Evolutionary conservation across 1,284 basidiomycete genomes (phyloP), one percentile per base, ranked within the genome.

Genomic region (Pyrrhoderma noxium): DNA sequence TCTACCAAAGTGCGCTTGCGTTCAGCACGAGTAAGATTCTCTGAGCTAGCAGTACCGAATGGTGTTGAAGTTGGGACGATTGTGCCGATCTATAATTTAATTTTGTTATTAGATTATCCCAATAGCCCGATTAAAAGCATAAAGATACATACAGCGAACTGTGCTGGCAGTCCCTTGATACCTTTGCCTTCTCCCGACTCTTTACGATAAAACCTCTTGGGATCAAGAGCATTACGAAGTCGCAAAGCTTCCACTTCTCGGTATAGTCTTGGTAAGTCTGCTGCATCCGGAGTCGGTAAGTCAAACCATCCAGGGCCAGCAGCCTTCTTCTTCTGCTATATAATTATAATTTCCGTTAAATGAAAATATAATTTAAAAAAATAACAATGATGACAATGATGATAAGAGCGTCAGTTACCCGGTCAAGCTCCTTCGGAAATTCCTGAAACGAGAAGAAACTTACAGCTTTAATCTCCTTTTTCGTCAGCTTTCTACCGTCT

Each of bases 221-320:
- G 94, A 63, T 99, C 95, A 34, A 99, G 77, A 52, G 93, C 87
- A 64, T 95, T 95, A 44, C 89, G 82, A 47, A 99, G 72, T 19
- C 92, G 82, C 47, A 98, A 73, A 1, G 95, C 92, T 66, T 97
- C 93, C 34, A 97, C 89, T 70, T 99, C 94, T 52, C 89, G 83
- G 62, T 93, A 76, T 57, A 98, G 75, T 52, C 87, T 80, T 31
- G 91, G 89, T 4, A 93, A 72, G 55, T 93, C 82, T 8, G 87
- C 80, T 52, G 85, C 82, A 18, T 82, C 70, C 19, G 92, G 89
- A 4, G 90, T 81, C 25, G 95, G 93, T 53, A 98, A 76, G 61
- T 95, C 87, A 61, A 92, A 93, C 94, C 95, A 99, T 47, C 79
- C 75, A 44, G 84, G 77, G 0, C 92, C 93, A 0, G 90, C 80